phyloP scores from a whole-genome alignment of 2,329 filamentous ascomycete genomes.

The Amauroascus verrucosus region DNA sequence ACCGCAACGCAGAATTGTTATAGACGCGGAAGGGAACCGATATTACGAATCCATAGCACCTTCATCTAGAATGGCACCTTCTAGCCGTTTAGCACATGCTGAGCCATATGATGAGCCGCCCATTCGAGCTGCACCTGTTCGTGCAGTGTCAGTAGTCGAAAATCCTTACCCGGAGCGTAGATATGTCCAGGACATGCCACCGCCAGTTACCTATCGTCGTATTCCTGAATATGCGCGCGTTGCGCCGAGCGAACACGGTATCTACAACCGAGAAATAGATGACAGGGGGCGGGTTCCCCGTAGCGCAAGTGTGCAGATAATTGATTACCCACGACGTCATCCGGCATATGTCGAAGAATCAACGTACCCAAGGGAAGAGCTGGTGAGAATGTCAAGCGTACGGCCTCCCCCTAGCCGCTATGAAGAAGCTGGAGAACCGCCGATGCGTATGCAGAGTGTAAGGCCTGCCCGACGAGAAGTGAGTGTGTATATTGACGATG shows the following conservation, averaged over 20 bases:
- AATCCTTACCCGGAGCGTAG: constrained; percentile 32
- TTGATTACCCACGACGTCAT: constrained; percentile 32
- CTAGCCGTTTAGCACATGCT: constrained; percentile 23
- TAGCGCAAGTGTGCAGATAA: constrained; percentile 33
- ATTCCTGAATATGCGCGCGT: constrained; percentile 30
- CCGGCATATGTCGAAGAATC: constrained; percentile 52
- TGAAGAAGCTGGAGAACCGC: constrained; percentile 32
- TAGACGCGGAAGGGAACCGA: constrained; percentile 74
- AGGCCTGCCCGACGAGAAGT: constrained; percentile 35
- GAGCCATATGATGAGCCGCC: constrained; percentile 29
- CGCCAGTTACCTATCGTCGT: constrained; percentile 33
- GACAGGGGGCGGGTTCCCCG: constrained; percentile 30
- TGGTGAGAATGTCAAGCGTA: constrained; percentile 48
- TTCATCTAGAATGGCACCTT: constrained; percentile 26
- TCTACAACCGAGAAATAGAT: constrained; percentile 26
- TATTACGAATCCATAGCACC: constrained; percentile 52
- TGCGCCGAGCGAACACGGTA: constrained; percentile 23
- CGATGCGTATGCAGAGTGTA: constrained; percentile 35
- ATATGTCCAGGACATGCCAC: constrained; percentile 38
- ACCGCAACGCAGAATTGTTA: constrained; percentile 56
- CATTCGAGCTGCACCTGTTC: constrained; percentile 27
- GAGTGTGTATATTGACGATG: constrained; percentile 36
- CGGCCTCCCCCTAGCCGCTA: constrained; percentile 43
- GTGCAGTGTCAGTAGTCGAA: constrained; percentile 36
- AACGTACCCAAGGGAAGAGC: constrained; percentile 45